Base-by-base conservation (phyloP, 257 asterid species). In the Fraxinus quadrangulata region DNA sequence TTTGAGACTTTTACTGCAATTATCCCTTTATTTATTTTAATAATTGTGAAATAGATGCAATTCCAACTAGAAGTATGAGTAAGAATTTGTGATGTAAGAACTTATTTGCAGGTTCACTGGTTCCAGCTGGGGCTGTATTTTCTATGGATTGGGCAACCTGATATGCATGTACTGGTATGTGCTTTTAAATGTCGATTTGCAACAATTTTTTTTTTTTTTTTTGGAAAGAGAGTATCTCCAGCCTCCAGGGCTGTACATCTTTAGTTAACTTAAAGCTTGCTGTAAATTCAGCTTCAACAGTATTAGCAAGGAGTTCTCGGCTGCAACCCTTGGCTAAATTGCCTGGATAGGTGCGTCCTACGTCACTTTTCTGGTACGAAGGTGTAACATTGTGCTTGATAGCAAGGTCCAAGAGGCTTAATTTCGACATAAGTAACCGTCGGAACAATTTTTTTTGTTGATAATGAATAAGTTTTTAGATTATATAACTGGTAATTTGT, bases 61-160 rank as follows among this genome's bases (percentile, higher is more conserved):
- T 11, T 3, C 31, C 24, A 17, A 14, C 6, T 14, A 17, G 17
- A 51, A 37, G 61, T 51, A 54, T 3, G 10, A 17, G 11, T 54
- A 9, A 24, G 33, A 70, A 73, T 36, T 13, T 23, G 34, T 23
- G 26, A 49, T 77, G 54, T 79, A 4, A 67, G 13, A 6, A 28
- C 77, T 76, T 54, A 26, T 75, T 67, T 76, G 87, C 89, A 95
- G 99, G 99, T 95, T 95, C 87, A 83, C 92, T 66, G 98, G 99
- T 75, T 90, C 99, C 11, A 77, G 86, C 40, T 95, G 98, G 97
- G 97, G 97, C 74, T 83, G 91, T 34, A 12, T 88, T 51, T 85
- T 92, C 80, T 93, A 95, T 31, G 99, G 99, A 86, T 92, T 96
- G 96, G 98, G 99, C 70, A 95, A 95, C 85, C 99, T 93, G 42